phyloP scores from a whole-genome alignment of 106 monocot genomes.

The Dioscorea alata region DNA sequence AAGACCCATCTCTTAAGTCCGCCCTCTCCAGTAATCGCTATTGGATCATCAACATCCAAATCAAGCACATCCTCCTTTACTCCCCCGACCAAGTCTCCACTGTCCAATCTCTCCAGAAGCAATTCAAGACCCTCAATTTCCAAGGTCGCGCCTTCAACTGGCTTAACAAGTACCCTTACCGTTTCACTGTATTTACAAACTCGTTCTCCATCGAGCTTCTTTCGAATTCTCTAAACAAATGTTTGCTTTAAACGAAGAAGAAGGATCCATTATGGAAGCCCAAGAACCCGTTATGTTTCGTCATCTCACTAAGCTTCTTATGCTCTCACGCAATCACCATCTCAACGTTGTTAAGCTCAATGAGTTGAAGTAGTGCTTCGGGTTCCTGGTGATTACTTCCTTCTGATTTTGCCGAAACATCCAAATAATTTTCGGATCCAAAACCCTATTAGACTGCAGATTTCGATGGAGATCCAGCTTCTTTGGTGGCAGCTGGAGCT shows the following conservation, averaged over 20 bases:
- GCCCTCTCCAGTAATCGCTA: constrained; percentile 93
- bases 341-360: no score
- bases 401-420: constrained; percentile 42
- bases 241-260: constrained; percentile 62
- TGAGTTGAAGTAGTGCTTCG: constrained; percentile 63
- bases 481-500: constrained; percentile 47
- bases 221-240: constrained; percentile 83
- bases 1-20: constrained; percentile 64
- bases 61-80: constrained; percentile 86
- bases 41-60: constrained; percentile 98
- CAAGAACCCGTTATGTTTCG: constrained; percentile 39
- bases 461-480: constrained; percentile 83
- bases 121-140: constrained; percentile 74
- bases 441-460: constrained; percentile 32
- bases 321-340: constrained; percentile 55
- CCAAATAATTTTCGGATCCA: constrained; percentile 55
- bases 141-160: constrained; percentile 82
- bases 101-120: constrained; percentile 79
- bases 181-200: constrained; percentile 48
- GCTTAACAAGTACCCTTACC: constrained; percentile 91
- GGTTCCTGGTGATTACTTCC: constrained; percentile 71
- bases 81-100: constrained; percentile 43
- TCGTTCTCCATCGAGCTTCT: constrained; percentile 14
- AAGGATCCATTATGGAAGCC: constrained; percentile 21
- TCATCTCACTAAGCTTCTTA: constrained; percentile 66